Evolutionary conservation across 352 stramenopile genomes (phyloP), one percentile per base, ranked within the genome.

Genomic region (Phytopythium vexans): DNA sequence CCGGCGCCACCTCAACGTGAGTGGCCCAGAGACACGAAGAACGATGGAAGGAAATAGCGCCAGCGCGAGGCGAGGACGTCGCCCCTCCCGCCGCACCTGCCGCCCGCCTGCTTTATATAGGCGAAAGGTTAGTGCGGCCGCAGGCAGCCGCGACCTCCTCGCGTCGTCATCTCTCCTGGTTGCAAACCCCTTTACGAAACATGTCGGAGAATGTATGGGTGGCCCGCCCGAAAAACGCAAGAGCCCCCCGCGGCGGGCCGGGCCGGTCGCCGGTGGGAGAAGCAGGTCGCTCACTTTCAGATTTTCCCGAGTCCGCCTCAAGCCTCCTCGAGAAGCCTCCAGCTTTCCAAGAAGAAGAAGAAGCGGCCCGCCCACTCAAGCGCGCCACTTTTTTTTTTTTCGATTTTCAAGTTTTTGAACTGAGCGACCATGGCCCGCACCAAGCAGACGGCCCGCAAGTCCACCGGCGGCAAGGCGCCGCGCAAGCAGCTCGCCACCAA

Each of bases 391-490:
- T 42, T 42, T 12, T n/a, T n/a, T n/a, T 42, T 42, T 42, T 42
- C 21, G 21, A 27, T 27, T 27, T 27, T 27, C 21, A 27, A 27
- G 21, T 27, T 27, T 27, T 27, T 27, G 21, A 27, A 27, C 21
- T 27, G 21, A 27, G 21, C 5, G 46, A 56, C 71, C 32, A 97
- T 98, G 90, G 94, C 95, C 50, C 89, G 95, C 82, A 98, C 95
- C 65, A 98, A 98, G 79, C 93, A 98, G 73, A 98, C 93, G 39
- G 93, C 95, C n/a, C 89, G 94, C 70, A 98, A 98, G 74, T 98
- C 89, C 48, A 88, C 93, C 41, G 92, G 92, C 49, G 92, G 92
- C 68, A 98, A 98, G 79, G 92, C 92, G 10, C 92, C 92, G 21
- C 85, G 92, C 56, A 97, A 97, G 85, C 92, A 98, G 73, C 69